phyloP scores from a whole-genome alignment of 768 basidiomycete genomes.

The Lentinus brumalis region DNA sequence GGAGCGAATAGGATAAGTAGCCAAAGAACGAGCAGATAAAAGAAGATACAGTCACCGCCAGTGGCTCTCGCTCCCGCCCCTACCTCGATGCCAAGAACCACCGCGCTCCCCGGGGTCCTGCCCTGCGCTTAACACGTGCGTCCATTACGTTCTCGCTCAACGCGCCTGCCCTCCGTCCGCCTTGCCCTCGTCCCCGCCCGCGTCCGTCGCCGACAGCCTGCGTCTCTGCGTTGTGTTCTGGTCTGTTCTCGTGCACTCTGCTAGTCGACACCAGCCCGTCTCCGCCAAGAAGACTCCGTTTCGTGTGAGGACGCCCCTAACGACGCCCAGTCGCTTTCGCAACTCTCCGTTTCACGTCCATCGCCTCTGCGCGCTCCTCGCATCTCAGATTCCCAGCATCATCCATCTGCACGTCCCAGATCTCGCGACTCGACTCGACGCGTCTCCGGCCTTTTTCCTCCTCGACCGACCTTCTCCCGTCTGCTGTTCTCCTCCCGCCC shows the following conservation, averaged over 20 bases:
- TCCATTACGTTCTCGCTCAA: slow-evolving; percentile 6
- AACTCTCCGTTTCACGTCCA: slow-evolving; percentile 20
- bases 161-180: slow-evolving; percentile 1
- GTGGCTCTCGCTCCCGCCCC: slow-evolving; percentile 8
- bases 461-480: slow-evolving; percentile 11
- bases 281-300: slow-evolving; percentile 2
- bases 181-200: not conserved
- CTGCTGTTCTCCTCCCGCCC: not conserved
- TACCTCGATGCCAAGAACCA: slow-evolving; percentile 6
- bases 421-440: slow-evolving; percentile 1
- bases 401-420: slow-evolving; percentile 13
- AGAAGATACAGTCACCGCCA: slow-evolving; percentile 4
- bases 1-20: slow-evolving; percentile 13
- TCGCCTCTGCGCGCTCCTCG: slow-evolving; percentile 9
- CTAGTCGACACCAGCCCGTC: not conserved
- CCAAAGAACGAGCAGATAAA: slow-evolving; percentile 14
- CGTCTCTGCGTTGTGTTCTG: not conserved
- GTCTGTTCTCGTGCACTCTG: not conserved
- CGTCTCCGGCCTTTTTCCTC: slow-evolving; percentile 9
- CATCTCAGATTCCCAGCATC: slow-evolving; percentile 20
- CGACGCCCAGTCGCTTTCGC: slow-evolving; percentile 10
- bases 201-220: not conserved
- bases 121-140: slow-evolving; percentile 24
- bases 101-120: slow-evolving; percentile 25
- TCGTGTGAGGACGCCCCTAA: slow-evolving; percentile 7